Evolutionary conservation across 352 stramenopile genomes (phyloP), one percentile per base, ranked within the genome.

Genomic region (Phytophthora palmivora): DNA sequence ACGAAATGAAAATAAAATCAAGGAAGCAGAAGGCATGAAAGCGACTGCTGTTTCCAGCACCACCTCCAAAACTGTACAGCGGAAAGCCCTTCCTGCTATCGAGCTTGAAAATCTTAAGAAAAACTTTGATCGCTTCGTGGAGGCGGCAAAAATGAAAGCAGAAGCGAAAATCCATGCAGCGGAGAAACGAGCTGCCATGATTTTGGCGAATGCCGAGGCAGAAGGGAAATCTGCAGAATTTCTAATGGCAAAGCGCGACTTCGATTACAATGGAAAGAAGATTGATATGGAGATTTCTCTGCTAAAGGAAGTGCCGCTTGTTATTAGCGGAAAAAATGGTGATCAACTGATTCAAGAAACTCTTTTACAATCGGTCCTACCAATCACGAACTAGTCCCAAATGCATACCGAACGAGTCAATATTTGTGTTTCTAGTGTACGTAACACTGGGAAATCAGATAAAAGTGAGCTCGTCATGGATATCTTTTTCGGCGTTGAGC

Each of bases 301-400:
- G 15, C 76, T 84, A 0, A 41, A 70, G 51, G 66, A 58, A 21
- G 67, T 87, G 7, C 81, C 82, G 18, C 66, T 92, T 60, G 78
- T 92, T 18, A 87, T 92, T 43, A 89, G 77, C 56, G 85, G 85
- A 53, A 86, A 88, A 53, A 88, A 88, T 47, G 85, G 85, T 28
- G 83, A 91, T 59, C 77, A 87, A 24, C 59, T 94, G n/a, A 91
- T 94, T 43, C 78, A 79, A 48, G 57, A 76, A 38, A 82, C 76
- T 0, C 60, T 88, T 30, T n/a, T 86, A 41, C 61, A 82, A n/a
- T 18, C 37, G n/a, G 10, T 44, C 18, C 24, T 28, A 28, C 24
- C 24, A 28, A 28, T 28, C 6, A 28, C 24, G 24, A 28, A 28
- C 6, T 28, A 28, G 3, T 28, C 24, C n/a, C n/a, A n/a, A n/a